Base-by-base conservation (phyloP, 2,329 filamentous ascomycete species). In the Aspergillus sp. region DNA sequence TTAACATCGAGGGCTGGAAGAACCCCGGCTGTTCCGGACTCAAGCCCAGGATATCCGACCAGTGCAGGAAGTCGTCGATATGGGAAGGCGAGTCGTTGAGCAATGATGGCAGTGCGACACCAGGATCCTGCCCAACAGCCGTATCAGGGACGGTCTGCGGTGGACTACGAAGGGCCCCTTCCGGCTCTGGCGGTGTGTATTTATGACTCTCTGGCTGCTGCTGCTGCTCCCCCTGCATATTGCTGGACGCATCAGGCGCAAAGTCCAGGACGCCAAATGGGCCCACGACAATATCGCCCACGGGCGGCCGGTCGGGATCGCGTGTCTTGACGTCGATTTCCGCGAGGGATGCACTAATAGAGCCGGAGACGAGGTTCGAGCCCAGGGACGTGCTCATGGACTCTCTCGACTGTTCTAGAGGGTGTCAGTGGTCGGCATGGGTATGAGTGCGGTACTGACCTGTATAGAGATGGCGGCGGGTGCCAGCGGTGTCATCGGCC, bases 11-110 rank as follows among this genome's bases (percentile, higher is more conserved):
- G 19, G 64, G 58, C 15, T 58, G 54, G 15, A 59, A 55, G 12
- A 63, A 50, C 4, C 61, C 61, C 8, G 61, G 49, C 41, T 65
- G 57, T 3, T 69, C 66, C n/a, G 64, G 66, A 5, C 64, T 65
- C 17, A 72, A 63, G 24, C 68, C 69, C 6, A 73, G 63, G 0
- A 73, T 54, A 47, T 73, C 70, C 1, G 71, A 69, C 70, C 70
- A 73, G 30, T 71, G 70, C 4, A 73, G 51, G 15, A 70, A 69
- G 48, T 71, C 70, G 20, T 71, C 66, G 44, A 71, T 64, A 19
- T 65, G 54, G 1, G 62, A 59, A 7, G 68, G 44, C 4, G 66
- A 64, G 22, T 67, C 19, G 61, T 63, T 1, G 61, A 64, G 5
- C 33, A 58, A 51, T 34, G 13, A 27, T 2, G 41, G 13, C 3